Base-by-base conservation (phyloP, 768 basidiomycete species). In the Auricularia sp. region DNA sequence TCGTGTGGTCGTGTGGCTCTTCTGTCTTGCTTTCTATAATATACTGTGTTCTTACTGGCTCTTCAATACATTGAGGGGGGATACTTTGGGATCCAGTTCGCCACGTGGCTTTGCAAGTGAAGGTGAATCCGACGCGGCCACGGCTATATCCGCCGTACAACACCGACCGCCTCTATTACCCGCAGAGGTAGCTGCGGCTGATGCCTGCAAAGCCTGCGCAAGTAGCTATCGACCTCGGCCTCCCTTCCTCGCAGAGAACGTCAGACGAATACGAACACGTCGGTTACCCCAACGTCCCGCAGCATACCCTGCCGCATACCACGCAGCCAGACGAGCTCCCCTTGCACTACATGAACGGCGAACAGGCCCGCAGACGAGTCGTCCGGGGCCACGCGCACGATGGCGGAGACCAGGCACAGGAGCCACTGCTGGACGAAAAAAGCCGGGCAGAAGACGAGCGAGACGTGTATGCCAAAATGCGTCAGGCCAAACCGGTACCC, bases 221-320 rank as follows among this genome's bases (percentile, higher is more conserved):
- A 73, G 80, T 90, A 68, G 80, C 86, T 71, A 80, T 91, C 67
- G 85, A 89, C 72, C 82, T 91, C 74, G 86, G 84, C 72, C 76
- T 82, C 66, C 79, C 81, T 6, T 66, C 77, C 79, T 68, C 80
- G 81, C 70, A 74, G 75, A 51, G 18, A 21, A 77, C 81, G 61
- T 84, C 84, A 64, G 83, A 82, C 68, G 88, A 90, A 68, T 90
- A 88, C 74, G 87, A 90, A 75, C 81, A 90, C 71, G 77, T 89
- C 66, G 73, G 80, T 14, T 83, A 90, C 66, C 87, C 88, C 44
- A 73, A 36, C 68, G 51, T 60, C 56, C 66, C 61, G 68, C 75
- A 66, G 68, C 74, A 47, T 65, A 62, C 64, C 64, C 65, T 66
- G 11, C 18, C 47, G 18, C 18, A 51, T 62, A 63, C 65, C 65